These are phyloP conservation scores for Casuarina glauca DNA, from an alignment of 306 rosid genomes.

Conservation along the genomic window DNA sequence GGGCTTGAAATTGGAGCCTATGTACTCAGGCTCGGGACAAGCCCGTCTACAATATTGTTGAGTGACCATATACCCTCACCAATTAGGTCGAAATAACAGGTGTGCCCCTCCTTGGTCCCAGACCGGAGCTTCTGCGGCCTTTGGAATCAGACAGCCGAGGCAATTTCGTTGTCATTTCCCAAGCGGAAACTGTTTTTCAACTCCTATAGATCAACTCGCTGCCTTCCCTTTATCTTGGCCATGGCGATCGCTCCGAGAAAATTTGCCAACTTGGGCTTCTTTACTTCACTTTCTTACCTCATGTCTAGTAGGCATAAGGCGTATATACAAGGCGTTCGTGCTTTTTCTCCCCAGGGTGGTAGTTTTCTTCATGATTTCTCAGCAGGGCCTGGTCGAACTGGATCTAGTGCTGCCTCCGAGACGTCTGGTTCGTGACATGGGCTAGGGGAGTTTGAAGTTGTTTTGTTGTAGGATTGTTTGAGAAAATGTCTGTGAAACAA, in stretches of 20 bases:
- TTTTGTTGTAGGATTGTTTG: constrained; percentile 18
- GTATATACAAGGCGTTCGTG: constrained; percentile 9
- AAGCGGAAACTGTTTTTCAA: not conserved
- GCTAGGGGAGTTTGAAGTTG: not conserved
- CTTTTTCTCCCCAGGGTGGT: constrained; percentile 8
- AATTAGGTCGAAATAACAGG: not conserved
- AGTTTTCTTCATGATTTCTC: constrained; percentile 14
- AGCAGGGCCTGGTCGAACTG: not conserved
- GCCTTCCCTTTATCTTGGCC: not conserved
- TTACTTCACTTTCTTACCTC: constrained; percentile 25
- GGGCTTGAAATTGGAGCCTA: not conserved
- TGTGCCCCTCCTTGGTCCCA: not conserved
- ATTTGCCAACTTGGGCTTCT: constrained; percentile 29
- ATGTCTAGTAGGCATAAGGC: constrained; percentile 2
- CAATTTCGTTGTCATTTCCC: not conserved
- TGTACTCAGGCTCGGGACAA: not conserved
- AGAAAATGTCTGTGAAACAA: constrained; percentile 19
- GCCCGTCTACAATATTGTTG: not conserved
- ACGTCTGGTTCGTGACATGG: not conserved
- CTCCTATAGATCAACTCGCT: not conserved
- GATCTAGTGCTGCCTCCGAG: not conserved
- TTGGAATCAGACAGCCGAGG: not conserved
- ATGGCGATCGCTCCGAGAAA: constrained; percentile 38
- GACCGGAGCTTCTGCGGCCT: not conserved
- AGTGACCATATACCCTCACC: not conserved